Evolutionary conservation across 2,329 filamentous ascomycete species (phyloP).

Genomic region (Chalaropsis thielavioides): DNA sequence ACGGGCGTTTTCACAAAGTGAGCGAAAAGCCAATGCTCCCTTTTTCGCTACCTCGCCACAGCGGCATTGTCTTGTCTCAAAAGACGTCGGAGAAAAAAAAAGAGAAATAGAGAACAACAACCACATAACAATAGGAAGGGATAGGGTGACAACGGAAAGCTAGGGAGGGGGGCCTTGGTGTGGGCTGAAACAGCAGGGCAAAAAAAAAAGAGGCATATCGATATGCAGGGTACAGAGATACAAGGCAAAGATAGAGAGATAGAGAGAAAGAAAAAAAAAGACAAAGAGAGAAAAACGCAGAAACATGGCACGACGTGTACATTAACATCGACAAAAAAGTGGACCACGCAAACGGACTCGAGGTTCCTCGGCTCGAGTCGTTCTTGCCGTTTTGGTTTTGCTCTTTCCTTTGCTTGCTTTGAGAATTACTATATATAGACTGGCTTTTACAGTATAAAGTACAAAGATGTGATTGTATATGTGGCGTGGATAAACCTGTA

Average conservation of each 20-base stretch:
- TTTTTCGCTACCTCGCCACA: background rate
- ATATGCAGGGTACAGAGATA: background rate
- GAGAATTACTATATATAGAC: too few species aligned
- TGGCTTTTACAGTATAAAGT: too few species aligned
- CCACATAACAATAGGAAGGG: background rate
- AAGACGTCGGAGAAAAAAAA: background rate
- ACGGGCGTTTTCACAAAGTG: background rate
- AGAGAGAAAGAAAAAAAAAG: background rate
- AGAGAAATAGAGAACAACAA: background rate
- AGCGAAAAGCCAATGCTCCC: background rate
- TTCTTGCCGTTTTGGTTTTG: too few species aligned
- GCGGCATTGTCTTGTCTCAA: background rate
- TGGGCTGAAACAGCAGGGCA: conserved; percentile 2
- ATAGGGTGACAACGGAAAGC: background rate
- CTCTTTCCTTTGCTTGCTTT: too few species aligned
- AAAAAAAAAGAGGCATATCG: background rate
- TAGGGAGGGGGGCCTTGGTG: background rate
- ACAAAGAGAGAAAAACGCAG: background rate
- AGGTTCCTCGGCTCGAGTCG: too few species aligned
- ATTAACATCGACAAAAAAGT: background rate
- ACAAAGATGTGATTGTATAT: too few species aligned
- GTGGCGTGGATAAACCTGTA: too few species aligned
- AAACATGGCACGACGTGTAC: background rate
- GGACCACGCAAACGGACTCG: too few species aligned
- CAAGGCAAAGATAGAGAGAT: background rate